These are phyloP conservation scores for Sphaerosporella brunnea DNA, from an alignment of 495 filamentous ascomycete species.

Conservation along the genomic window DNA sequence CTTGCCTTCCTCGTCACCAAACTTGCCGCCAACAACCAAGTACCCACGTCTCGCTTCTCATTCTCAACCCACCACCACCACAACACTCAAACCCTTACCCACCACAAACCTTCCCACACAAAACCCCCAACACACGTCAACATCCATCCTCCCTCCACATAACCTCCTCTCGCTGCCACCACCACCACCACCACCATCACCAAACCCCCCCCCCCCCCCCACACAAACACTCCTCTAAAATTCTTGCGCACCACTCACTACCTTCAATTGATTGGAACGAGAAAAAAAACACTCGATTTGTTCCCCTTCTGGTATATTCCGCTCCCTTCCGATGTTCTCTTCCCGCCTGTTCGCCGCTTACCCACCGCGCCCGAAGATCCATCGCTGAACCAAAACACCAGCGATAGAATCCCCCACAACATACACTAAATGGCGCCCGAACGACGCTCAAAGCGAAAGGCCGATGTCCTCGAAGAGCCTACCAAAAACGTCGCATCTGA, in stretches of 20 bases:
- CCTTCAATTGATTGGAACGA: not conserved
- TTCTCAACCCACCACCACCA: too few relatives aligned
- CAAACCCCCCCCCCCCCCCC: not conserved
- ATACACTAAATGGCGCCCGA: constrained; percentile 1
- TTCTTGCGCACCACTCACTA: not conserved
- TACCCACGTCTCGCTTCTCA: too few relatives aligned
- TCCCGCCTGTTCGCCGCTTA: not conserved
- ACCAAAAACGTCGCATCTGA: constrained; percentile 15
- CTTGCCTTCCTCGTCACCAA: too few relatives aligned
- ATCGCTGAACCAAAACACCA: too few relatives aligned
- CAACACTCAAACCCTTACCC: too few relatives aligned
- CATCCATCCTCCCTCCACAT: too few relatives aligned
- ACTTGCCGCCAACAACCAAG: too few relatives aligned
- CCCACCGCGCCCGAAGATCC: not conserved
- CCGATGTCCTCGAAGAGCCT: constrained; percentile 17
- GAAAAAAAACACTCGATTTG: not conserved
- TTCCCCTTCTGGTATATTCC: constrained; percentile 1
- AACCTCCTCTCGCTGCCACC: too few relatives aligned
- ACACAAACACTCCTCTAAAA: not conserved
- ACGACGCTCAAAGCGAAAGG: constrained; percentile 20
- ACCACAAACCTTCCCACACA: too few relatives aligned
- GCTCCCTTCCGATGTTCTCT: not conserved
- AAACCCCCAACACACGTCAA: too few relatives aligned
- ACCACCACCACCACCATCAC: constrained; percentile 1
- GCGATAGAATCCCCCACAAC: too few relatives aligned